Conservation (phyloP, 352 stramenopile species). For the Thraustochytrium sp. region DNA sequence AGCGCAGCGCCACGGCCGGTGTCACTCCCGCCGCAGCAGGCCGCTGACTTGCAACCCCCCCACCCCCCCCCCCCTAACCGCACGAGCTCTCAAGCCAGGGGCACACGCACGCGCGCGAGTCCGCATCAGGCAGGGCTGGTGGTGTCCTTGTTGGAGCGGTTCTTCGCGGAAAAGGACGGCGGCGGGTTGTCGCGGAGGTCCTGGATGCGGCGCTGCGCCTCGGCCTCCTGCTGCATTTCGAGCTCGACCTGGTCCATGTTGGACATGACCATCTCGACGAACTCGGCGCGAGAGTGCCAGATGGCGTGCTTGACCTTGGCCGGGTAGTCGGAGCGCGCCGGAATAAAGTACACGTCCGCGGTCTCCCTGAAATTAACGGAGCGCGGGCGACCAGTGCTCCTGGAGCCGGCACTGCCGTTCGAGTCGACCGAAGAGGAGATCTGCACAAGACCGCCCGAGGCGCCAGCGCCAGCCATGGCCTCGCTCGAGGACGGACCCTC, state of each 20-base stretch:
- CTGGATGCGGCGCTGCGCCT: neutral
- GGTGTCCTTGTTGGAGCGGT: neutral
- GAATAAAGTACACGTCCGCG: conserved; percentile 32
- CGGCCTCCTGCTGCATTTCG: conserved; percentile 32
- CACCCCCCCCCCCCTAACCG: no score
- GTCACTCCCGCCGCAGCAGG: no score
- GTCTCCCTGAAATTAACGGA: neutral
- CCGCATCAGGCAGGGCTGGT: no score
- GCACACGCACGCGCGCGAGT: no score
- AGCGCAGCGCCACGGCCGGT: no score
- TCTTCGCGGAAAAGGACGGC: neutral
- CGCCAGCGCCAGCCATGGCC: neutral
- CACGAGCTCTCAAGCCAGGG: no score
- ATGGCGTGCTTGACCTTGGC: conserved; percentile 31
- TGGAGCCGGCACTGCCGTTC: neutral
- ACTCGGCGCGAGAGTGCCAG: conserved; percentile 34
- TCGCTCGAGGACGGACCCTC: neutral
- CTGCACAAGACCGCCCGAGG: neutral
- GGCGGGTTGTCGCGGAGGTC: conserved; percentile 25
- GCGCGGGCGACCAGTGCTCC: neutral
- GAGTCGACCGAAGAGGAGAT: neutral
- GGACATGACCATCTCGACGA: conserved; percentile 41
- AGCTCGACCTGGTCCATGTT: conserved; percentile 42
- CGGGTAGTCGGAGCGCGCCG: conserved; percentile 7
- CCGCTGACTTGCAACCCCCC: no score